These are phyloP conservation scores for Cyberlindnera galapagoensis DNA, from an alignment of 805 yeast species.

Conservation along the genomic window DNA sequence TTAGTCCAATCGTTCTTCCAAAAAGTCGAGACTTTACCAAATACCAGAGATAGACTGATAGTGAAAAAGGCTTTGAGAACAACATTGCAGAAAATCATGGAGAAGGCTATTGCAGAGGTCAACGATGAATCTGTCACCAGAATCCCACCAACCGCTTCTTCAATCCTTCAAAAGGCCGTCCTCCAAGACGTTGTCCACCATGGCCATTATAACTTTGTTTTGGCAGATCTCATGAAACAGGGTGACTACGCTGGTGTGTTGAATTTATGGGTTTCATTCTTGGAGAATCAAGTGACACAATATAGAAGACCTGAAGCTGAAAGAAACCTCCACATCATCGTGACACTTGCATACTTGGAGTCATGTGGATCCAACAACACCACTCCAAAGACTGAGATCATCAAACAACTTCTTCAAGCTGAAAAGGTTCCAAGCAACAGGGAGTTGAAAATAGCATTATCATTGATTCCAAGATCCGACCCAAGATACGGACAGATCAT, in stretches of 20 bases:
- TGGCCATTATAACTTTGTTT: conserved; percentile 11
- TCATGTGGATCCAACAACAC: conserved; percentile 1
- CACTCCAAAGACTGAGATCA: conserved; percentile 7
- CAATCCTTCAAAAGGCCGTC: conserved; percentile 16
- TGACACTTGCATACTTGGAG: conserved; percentile 17
- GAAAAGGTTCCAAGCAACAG: conserved; percentile 5
- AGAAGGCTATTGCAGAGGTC: conserved; percentile 13
- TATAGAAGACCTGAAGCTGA: conserved; percentile 1
- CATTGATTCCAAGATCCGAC: conserved; percentile 3
- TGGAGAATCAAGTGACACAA: conserved; percentile 12
- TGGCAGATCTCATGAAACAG: conserved; percentile 9
- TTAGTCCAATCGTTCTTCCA: conserved; percentile 3
- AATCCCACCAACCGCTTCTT: conserved; percentile 18
- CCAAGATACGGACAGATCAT: conserved; percentile 8
- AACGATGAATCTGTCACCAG: conserved; percentile 8
- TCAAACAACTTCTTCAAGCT: conserved; percentile 13
- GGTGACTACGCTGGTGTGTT: conserved; percentile 13
- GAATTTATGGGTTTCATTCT: conserved; percentile 19
- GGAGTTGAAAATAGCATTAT: not conserved
- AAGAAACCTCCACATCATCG: conserved; percentile 1
- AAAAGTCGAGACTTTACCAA: conserved; percentile 3
- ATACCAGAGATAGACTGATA: not conserved
- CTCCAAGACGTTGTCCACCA: conserved; percentile 12
- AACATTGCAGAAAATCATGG: conserved; percentile 6
- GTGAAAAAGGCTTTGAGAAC: conserved; percentile 1